Evolutionary conservation across 73 alveolate species (phyloP), one percentile per base, ranked within the genome.

Genomic region (Paraurostyla sp.): DNA sequence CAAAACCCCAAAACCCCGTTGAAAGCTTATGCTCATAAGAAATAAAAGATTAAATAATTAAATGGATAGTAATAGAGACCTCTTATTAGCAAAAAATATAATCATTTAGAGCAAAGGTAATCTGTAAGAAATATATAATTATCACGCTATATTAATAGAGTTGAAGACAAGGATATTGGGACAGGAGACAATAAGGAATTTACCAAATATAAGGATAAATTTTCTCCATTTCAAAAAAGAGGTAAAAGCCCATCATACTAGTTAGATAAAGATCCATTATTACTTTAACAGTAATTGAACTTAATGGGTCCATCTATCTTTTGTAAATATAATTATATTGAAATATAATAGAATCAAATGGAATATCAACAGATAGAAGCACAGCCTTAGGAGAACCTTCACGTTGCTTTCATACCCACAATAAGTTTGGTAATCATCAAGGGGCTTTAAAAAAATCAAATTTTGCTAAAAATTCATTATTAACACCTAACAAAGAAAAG

Each of bases 311-410:
- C 82, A 11, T 65, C 82, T 38, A 65, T 65, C 35, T 65, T 65
- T 65, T 38, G 82, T 65, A 65, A 65, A 1, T 7, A 38, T 13
- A 32, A 6, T 36, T 1, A 18, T 15, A 32, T 13, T 2, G 6
- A 11, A 22, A 38, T 15, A 15, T 16, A 13, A 13, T 65, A 65
- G 82, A 65, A 65, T 65, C 82, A 18, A 32, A 65, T 35, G 82
- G 82, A 3, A 22, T 65, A 13, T 65, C 82, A 7, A 65, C 82
- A 1, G 82, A 65, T 40, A 65, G 82, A 65, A 65, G 82, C 58
- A 65, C 82, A 38, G 82, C 82, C 18, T 40, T 65, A 11, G 60
- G 58, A 13, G 82, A 65, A 40, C n/a, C n/a, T n/a, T n/a, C n/a
- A n/a, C n/a, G n/a, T n/a, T n/a, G n/a, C n/a, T 40, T 7, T 13